A percentile compares a stretch with the other conserved stretches of the same genome.
Evolutionary conservation across 2,329 filamentous ascomycete species (phyloP).

Genomic region (Cryphonectria radicalis): DNA sequence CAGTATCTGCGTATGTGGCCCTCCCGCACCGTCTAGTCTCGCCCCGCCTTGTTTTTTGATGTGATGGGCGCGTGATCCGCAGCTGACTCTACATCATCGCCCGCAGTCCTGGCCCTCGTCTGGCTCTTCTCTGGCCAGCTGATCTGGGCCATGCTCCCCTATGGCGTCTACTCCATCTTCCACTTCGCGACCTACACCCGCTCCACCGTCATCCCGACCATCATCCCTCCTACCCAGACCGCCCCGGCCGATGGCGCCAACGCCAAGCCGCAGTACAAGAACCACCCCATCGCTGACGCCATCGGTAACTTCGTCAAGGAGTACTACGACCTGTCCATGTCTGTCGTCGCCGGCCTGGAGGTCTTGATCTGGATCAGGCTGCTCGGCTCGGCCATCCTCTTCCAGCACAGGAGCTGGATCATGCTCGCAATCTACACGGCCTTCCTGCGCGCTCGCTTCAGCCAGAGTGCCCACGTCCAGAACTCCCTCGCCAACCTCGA

Average conservation of each 20-base stretch:
- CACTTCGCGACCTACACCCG: slow-evolving; percentile 97
- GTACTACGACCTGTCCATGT: slow-evolving; percentile 97
- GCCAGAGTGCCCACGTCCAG: slow-evolving; percentile 93
- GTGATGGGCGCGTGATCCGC: not conserved
- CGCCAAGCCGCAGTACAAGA: slow-evolving; percentile 58
- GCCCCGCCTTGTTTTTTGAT: not conserved
- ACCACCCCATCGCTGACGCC: slow-evolving; percentile 71
- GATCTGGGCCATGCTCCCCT: slow-evolving; percentile 87
- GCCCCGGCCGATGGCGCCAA: slow-evolving; percentile 58
- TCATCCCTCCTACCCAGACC: slow-evolving; percentile 68
- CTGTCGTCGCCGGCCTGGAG: slow-evolving; percentile 85
- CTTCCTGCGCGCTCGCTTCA: slow-evolving; percentile 88
- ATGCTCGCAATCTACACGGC: slow-evolving; percentile 82
- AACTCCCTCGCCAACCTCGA: slow-evolving; percentile 73
- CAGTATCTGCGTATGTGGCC: slow-evolving; percentile 84
- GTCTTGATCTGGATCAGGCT: slow-evolving; percentile 86
- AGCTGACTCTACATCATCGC: slow-evolving; percentile 28
- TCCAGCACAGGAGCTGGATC: slow-evolving; percentile 90
- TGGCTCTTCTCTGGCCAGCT: slow-evolving; percentile 94
- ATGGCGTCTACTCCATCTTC: slow-evolving; percentile 97
- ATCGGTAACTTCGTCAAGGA: slow-evolving; percentile 96
- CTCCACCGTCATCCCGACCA: slow-evolving; percentile 86
- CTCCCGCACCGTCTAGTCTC: not conserved
- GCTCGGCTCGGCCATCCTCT: slow-evolving; percentile 78
- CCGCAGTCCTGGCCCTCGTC: slow-evolving; percentile 83